Percentiles rank a stretch among this genome's conserved stretches.
These are phyloP conservation scores for Incumbomyces delicatus DNA, from an alignment of 2,329 filamentous ascomycete species.

Conservation along the genomic window DNA sequence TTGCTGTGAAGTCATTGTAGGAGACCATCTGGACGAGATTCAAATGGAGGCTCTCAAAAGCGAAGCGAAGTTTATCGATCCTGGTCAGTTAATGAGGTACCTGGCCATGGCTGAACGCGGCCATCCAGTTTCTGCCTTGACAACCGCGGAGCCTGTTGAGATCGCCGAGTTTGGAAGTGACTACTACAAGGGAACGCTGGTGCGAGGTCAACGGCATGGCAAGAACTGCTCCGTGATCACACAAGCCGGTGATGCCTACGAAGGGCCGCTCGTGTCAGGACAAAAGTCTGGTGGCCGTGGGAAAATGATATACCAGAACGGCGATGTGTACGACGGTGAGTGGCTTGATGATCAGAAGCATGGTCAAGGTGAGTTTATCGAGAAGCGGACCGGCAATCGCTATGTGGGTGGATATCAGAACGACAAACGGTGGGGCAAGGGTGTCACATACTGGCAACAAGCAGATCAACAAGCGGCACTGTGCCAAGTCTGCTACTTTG, in stretches of 20 bases:
- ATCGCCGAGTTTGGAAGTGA: conserved; percentile 43
- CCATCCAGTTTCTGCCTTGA: conserved; percentile 15
- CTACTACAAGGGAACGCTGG: conserved; percentile 46
- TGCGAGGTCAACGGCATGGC: conserved; percentile 44
- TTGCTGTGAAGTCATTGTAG: conserved; percentile 33
- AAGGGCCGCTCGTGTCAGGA: conserved; percentile 44
- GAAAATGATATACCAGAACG: conserved; percentile 47
- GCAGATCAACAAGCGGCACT: conserved; percentile 51
- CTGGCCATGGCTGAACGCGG: conserved; percentile 16
- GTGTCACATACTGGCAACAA: conserved; percentile 52
- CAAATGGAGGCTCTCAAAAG: conserved; percentile 15
- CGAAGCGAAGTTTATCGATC: conserved; percentile 24
- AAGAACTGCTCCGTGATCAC: conserved; percentile 42
- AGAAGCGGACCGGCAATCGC: conserved; percentile 48
- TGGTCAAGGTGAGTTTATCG: conserved; percentile 48
- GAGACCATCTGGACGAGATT: conserved; percentile 30
- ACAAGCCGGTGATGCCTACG: conserved; percentile 46
- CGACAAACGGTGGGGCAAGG: conserved; percentile 51
- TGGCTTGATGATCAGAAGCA: conserved; percentile 40
- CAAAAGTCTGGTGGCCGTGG: conserved; percentile 45
- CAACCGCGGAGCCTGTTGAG: conserved; percentile 28
- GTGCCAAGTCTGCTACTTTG: conserved; percentile 55
- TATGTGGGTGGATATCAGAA: conserved; percentile 53
- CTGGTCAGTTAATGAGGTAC: conserved; percentile 10
- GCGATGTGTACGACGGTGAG: conserved; percentile 39